These are phyloP conservation scores for Irpex lacteus DNA, from an alignment of 1,284 basidiomycete species.

Conservation along the genomic window DNA sequence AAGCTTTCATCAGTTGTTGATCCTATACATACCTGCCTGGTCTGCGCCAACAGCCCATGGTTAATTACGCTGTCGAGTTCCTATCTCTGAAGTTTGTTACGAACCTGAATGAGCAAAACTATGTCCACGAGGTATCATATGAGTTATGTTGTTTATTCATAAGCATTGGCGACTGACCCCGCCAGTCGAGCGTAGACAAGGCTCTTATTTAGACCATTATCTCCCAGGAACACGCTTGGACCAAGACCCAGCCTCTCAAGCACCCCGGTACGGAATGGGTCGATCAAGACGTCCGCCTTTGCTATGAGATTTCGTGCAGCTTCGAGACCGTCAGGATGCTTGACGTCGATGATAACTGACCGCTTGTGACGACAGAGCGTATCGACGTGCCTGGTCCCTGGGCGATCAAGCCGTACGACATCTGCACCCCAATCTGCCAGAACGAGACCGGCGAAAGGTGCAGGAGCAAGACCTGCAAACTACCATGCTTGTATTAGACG, in stretches of 20 bases:
- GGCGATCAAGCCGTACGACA: constrained; percentile 74
- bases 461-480: constrained; percentile 86
- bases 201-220: constrained; percentile 52
- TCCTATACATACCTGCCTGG: constrained; percentile 57
- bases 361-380: constrained; percentile 70
- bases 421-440: constrained; percentile 81
- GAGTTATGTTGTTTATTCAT: no score
- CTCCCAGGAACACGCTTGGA: constrained; percentile 68
- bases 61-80: no score
- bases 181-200: constrained; percentile 66
- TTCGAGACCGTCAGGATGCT: constrained; percentile 50
- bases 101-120: constrained; percentile 62
- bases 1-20: not conserved
- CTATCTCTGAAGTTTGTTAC: not conserved
- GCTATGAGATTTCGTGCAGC: constrained; percentile 59
- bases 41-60: constrained; percentile 36
- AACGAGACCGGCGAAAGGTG: constrained; percentile 77
- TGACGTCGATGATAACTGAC: constrained; percentile 68
- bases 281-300: constrained; percentile 77
- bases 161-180: constrained; percentile 39
- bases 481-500: constrained; percentile 26
- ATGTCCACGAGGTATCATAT: not conserved
- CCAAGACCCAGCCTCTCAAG: constrained; percentile 78
- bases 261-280: constrained; percentile 82
- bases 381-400: constrained; percentile 39